Conservation (phyloP, 2,329 filamentous ascomycete species). For the Didymella keratinophila region DNA sequence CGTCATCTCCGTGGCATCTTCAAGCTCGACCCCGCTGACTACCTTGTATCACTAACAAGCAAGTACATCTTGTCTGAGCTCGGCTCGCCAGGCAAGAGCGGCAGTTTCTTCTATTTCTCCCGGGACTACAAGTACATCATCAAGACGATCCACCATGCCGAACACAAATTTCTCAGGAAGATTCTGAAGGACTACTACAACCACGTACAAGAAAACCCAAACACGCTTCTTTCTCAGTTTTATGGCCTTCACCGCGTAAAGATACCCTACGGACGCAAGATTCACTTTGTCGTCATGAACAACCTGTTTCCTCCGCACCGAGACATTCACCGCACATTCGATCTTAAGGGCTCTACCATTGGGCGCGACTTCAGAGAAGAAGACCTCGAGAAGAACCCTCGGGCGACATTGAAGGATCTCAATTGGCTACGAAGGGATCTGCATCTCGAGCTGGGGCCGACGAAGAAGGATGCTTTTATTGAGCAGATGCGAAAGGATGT, state of each 20-base stretch:
- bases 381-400: slow-evolving; percentile 83
- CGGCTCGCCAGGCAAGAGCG: slow-evolving; percentile 95
- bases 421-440: slow-evolving; percentile 92
- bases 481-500: slow-evolving; percentile 91
- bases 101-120: slow-evolving; percentile 99
- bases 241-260: slow-evolving; percentile 97
- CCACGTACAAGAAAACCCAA: slow-evolving; percentile 91
- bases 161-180: slow-evolving; percentile 86
- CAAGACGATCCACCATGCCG: slow-evolving; percentile 97
- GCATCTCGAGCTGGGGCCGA: slow-evolving; percentile 85
- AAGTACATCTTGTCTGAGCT: slow-evolving; percentile 99
- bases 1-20: slow-evolving; percentile 88
- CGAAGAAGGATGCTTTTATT: slow-evolving; percentile 87
- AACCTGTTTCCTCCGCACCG: slow-evolving; percentile 97
- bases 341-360: slow-evolving; percentile 94
- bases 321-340: slow-evolving; percentile 96
- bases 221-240: slow-evolving; percentile 96
- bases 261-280: slow-evolving; percentile 97
- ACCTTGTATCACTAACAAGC: slow-evolving; percentile 95
- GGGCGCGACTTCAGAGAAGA: slow-evolving; percentile 92
- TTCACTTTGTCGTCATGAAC: slow-evolving; percentile 99
- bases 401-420: slow-evolving; percentile 93
- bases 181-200: slow-evolving; percentile 91
- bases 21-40: slow-evolving; percentile 93
- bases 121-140: slow-evolving; percentile 99